Percentiles rank a stretch among this genome's conserved stretches.
These are phyloP conservation scores for Candida pini DNA, from an alignment of 805 yeast genomes.

Conservation along the genomic window DNA sequence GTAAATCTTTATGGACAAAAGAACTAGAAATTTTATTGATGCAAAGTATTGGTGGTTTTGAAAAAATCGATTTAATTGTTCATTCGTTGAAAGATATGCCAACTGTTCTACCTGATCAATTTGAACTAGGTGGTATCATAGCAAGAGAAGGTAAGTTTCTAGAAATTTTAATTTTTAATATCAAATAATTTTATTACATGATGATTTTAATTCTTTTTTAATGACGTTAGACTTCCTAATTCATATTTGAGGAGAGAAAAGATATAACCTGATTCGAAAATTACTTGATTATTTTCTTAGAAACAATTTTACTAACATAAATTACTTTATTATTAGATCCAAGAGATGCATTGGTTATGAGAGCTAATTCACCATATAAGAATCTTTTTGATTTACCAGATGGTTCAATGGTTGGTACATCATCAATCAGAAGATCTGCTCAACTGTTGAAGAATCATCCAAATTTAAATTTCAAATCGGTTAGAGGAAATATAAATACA, in stretches of 20 bases:
- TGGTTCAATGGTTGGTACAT: constrained; percentile 88
- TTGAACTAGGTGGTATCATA: constrained; percentile 81
- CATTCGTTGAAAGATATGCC: constrained; percentile 93
- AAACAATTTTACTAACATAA: constrained; percentile 2
- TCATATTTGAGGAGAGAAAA: constrained; percentile 7
- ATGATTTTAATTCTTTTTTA: constrained; percentile 23
- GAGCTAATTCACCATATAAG: constrained; percentile 54
- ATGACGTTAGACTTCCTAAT: constrained; percentile 37
- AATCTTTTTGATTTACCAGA: constrained; percentile 64
- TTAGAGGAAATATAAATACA: constrained; percentile 81
- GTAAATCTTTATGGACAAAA: constrained; percentile 94
- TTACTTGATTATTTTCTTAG: not conserved
- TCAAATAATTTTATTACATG: too few relatives aligned
- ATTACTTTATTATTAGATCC: constrained; percentile 49
- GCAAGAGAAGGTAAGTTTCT: constrained; percentile 59
- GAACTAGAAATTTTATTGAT: constrained; percentile 81
- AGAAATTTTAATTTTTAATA: too few relatives aligned
- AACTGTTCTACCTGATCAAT: constrained; percentile 82
- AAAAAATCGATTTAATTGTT: constrained; percentile 80
- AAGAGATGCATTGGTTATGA: constrained; percentile 85
- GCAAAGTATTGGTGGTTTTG: constrained; percentile 54
- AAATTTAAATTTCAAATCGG: constrained; percentile 68
- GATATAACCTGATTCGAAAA: not conserved
- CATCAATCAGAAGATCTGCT: constrained; percentile 90
- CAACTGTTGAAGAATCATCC: constrained; percentile 81